phyloP scores from a whole-genome alignment of 306 rosid genomes.

The Cucurbita maxima region DNA sequence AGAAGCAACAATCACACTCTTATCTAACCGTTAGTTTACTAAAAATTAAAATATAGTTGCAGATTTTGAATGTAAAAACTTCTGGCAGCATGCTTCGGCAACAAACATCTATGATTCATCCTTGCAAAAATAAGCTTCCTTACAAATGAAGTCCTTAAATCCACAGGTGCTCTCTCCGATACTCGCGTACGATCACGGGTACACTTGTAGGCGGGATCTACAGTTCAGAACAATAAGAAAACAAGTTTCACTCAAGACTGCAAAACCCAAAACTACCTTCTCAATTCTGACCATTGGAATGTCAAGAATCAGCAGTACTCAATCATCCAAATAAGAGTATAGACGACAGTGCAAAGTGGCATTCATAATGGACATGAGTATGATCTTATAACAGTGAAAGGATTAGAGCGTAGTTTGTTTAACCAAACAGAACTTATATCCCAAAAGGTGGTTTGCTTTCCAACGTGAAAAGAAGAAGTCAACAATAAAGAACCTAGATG shows the following conservation, averaged over 20 bases:
- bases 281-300: not conserved
- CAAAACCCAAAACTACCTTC: not conserved
- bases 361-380: not conserved
- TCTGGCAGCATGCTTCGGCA: not conserved
- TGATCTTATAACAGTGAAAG: not conserved
- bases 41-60: not conserved
- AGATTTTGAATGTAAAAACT: not conserved
- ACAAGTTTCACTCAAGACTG: not conserved
- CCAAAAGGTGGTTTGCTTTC: not conserved
- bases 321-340: not conserved
- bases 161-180: conserved; percentile 43
- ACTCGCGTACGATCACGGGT: conserved; percentile 75
- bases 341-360: not conserved
- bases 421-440: not conserved
- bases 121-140: not conserved
- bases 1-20: not conserved
- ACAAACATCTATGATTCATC: not conserved
- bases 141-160: not conserved
- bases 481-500: not conserved
- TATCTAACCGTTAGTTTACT: not conserved
- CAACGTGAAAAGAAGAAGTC: not conserved
- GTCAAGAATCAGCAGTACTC: not conserved
- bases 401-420: not conserved
- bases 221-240: conserved; percentile 2
- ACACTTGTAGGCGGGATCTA: conserved; percentile 85